These are phyloP conservation scores for Umbelopsis vinacea DNA, from an alignment of 192 early-diverging fungal species.

Conservation along the genomic window DNA sequence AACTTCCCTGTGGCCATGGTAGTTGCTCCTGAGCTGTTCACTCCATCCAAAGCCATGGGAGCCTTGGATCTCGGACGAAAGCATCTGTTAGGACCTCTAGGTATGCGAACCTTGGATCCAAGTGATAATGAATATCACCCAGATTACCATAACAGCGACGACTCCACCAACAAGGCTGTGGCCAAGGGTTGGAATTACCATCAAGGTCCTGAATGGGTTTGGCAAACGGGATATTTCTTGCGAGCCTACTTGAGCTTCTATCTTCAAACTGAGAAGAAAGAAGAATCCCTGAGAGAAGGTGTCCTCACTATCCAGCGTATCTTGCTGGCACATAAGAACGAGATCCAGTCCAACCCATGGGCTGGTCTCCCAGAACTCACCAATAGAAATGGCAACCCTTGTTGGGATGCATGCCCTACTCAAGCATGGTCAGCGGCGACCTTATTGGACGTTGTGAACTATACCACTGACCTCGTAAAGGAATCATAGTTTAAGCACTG, in stretches of 20 bases:
- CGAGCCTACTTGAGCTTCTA: constrained; percentile 82
- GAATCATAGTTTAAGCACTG: not conserved
- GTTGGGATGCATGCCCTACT: constrained; percentile 84
- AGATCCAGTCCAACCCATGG: constrained; percentile 74
- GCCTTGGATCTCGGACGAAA: constrained; percentile 74
- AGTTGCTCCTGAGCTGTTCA: constrained; percentile 93
- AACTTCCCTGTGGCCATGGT: constrained; percentile 92
- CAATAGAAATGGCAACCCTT: constrained; percentile 81
- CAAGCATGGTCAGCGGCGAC: constrained; percentile 93
- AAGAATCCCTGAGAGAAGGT: constrained; percentile 46
- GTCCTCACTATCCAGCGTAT: constrained; percentile 70
- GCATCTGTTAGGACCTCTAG: constrained; percentile 79
- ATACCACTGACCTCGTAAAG: constrained; percentile 16
- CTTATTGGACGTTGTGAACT: constrained; percentile 58
- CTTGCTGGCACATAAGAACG: constrained; percentile 78
- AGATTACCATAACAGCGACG: constrained; percentile 92
- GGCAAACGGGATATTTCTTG: constrained; percentile 89
- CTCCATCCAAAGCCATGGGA: constrained; percentile 71
- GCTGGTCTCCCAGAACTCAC: constrained; percentile 97
- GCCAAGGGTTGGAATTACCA: constrained; percentile 99
- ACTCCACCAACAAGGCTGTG: constrained; percentile 78
- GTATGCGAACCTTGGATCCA: constrained; percentile 97
- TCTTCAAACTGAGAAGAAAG: constrained; percentile 36
- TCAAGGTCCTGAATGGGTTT: constrained; percentile 96
- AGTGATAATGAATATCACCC: constrained; percentile 90